A percentile compares a stretch with the other conserved stretches of the same genome.
These are phyloP conservation scores for Phanerochaete sordida DNA, from an alignment of 768 basidiomycete species.

Conservation along the genomic window DNA sequence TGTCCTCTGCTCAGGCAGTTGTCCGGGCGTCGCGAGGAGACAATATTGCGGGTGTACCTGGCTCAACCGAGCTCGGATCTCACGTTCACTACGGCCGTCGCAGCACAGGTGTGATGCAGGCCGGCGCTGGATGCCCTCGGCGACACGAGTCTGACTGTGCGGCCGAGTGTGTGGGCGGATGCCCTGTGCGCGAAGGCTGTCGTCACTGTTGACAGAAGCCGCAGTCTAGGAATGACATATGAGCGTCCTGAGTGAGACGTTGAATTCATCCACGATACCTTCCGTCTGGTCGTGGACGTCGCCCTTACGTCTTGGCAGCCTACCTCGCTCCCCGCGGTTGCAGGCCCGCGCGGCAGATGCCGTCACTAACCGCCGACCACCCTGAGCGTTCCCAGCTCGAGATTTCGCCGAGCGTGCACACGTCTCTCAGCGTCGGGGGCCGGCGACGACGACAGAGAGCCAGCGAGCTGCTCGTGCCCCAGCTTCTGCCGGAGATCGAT, in stretches of 20 bases:
- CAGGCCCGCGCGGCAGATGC: neutral
- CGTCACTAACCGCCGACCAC: neutral
- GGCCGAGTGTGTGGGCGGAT: no score
- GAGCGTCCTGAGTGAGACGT: neutral
- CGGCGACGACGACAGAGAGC: neutral
- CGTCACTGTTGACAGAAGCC: no score
- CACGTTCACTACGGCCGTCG: neutral
- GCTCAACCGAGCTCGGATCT: neutral
- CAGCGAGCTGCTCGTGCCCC: neutral
- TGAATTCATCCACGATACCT: neutral
- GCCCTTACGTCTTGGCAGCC: conserved; percentile 2
- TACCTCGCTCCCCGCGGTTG: neutral
- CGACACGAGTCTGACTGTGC: no score
- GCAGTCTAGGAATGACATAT: neutral
- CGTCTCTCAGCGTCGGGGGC: neutral
- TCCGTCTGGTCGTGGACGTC: neutral
- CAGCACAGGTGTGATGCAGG: no score
- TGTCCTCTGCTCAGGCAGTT: neutral
- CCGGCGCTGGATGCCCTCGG: neutral
- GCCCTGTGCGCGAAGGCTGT: no score
- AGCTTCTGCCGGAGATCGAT: neutral
- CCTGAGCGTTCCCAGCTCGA: neutral
- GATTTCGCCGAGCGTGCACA: neutral
- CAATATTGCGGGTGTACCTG: neutral
- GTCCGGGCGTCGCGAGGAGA: no score